Percentiles rank a stretch among this genome's conserved stretches.
Evolutionary conservation across 495 filamentous ascomycete genomes (phyloP).

Genomic region (Trichoderma virens): DNA sequence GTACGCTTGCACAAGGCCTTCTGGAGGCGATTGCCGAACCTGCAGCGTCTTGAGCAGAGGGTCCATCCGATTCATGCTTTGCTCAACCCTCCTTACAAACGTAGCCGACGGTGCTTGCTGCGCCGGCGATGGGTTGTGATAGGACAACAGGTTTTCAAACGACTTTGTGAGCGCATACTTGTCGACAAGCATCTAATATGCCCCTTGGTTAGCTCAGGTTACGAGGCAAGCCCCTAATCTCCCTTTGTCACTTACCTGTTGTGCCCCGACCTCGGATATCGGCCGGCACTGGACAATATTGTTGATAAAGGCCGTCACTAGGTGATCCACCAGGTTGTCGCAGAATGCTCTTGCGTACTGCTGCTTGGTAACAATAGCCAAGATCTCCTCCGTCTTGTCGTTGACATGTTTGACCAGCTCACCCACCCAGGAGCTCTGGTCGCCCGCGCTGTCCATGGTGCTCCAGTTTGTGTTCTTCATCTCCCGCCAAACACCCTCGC

Average conservation of each 20-base stretch:
- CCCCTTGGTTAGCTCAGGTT: conserved; percentile 10
- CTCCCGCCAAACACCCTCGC: conserved; percentile 87
- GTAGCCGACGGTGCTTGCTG: conserved; percentile 41
- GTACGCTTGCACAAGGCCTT: conserved; percentile 94
- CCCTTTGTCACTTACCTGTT: conserved; percentile 52
- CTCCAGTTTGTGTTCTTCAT: conserved; percentile 97
- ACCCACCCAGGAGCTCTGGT: conserved; percentile 86
- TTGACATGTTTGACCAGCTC: conserved; percentile 71
- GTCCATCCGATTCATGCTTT: conserved; percentile 78
- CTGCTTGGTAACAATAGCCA: conserved; percentile 76
- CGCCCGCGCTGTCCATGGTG: conserved; percentile 87
- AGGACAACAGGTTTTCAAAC: conserved; percentile 58
- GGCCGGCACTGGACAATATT: conserved; percentile 86
- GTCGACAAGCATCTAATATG: conserved; percentile 73
- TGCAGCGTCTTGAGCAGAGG: conserved; percentile 93
- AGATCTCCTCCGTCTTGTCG: conserved; percentile 58
- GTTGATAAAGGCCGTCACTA: conserved; percentile 68
- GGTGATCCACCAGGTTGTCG: conserved; percentile 82
- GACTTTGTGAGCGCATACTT: conserved; percentile 84
- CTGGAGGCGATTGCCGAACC: conserved; percentile 81
- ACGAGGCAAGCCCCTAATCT: too few relatives aligned
- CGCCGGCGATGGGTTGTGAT: conserved; percentile 33
- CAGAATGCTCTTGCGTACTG: conserved; percentile 93
- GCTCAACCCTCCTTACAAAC: conserved; percentile 84
- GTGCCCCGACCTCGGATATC: conserved; percentile 88